Conservation (phyloP, 148 eudicot genomes). For the Chenopodium formosanum region DNA sequence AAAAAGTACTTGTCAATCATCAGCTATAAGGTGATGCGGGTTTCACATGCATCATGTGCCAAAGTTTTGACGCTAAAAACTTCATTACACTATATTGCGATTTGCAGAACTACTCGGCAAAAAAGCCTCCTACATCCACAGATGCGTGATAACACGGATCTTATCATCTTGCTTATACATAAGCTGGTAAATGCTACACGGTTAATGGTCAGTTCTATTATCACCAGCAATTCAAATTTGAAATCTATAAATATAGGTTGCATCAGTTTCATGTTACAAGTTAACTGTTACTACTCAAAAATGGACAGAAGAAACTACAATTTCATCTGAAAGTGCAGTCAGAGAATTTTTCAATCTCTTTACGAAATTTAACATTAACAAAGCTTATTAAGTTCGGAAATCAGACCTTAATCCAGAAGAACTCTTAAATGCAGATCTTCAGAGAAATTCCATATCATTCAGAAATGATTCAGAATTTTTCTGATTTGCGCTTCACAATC, state of each 20-base stretch:
- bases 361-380: not conserved
- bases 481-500: not conserved
- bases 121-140: too few relatives aligned
- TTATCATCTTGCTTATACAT: too few relatives aligned
- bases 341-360: not conserved
- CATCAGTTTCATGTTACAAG: not conserved
- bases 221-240: not conserved
- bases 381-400: not conserved
- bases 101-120: too few relatives aligned
- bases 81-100: too few relatives aligned
- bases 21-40: not conserved
- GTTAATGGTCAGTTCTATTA: not conserved
- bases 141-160: too few relatives aligned
- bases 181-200: too few relatives aligned
- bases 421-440: not conserved
- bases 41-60: not conserved
- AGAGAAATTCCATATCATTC: not conserved
- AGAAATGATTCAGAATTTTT: not conserved
- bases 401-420: constrained; percentile 10
- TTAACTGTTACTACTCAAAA: not conserved
- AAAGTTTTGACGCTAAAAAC: too few relatives aligned
- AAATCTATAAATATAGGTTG: too few relatives aligned
- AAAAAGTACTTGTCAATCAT: too few relatives aligned
- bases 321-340: not conserved
- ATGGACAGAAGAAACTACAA: not conserved